Percentiles rank a stretch among this genome's conserved stretches.
These are phyloP conservation scores for Agrocybe pediades DNA, from an alignment of 768 basidiomycete species.

Conservation along the genomic window DNA sequence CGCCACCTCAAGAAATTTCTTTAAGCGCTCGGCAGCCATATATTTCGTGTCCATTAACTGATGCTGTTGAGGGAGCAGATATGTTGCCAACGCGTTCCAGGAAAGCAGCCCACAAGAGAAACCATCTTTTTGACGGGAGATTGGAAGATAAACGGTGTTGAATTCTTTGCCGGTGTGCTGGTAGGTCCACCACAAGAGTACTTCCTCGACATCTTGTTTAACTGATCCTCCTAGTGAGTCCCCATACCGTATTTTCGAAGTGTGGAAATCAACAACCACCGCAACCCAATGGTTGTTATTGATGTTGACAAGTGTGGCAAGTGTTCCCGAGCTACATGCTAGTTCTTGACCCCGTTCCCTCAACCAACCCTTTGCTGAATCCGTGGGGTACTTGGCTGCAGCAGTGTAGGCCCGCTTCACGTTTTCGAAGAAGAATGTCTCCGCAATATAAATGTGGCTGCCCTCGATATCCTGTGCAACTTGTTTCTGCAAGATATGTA, in stretches of 20 bases:
- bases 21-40: not conserved
- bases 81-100: conserved; percentile 5
- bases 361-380: not conserved
- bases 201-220: not conserved
- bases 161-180: conserved; percentile 3
- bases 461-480: not conserved
- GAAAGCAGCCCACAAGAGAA: conserved; percentile 9
- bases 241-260: conserved; percentile 3
- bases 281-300: conserved; percentile 12
- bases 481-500: not conserved
- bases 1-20: not conserved
- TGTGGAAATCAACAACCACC: conserved; percentile 2
- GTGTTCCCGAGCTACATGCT: not conserved
- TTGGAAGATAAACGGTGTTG: not conserved
- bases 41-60: not conserved
- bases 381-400: not conserved
- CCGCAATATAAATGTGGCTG: not conserved
- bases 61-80: not conserved
- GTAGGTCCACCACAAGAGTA: conserved; percentile 9
- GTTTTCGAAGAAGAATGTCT: not conserved
- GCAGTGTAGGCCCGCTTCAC: not conserved
- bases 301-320: conserved; percentile 1
- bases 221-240: conserved; percentile 1
- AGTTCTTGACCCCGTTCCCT: not conserved
- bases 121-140: conserved; percentile 3